These are phyloP conservation scores for Allantophomopsis cytisporea DNA, from an alignment of 2,329 filamentous ascomycete species.

Conservation along the genomic window DNA sequence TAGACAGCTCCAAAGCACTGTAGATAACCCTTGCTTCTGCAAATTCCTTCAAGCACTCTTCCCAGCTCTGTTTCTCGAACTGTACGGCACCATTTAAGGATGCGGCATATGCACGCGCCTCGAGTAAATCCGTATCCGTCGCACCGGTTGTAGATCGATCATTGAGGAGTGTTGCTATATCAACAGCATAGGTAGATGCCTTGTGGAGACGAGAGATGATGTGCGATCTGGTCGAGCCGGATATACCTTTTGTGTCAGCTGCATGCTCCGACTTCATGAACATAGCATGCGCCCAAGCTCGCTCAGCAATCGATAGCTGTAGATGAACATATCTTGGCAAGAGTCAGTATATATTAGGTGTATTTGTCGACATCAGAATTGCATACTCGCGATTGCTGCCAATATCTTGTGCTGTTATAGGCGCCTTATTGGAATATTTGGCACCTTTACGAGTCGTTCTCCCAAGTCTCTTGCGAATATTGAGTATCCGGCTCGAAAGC, in stretches of 20 bases:
- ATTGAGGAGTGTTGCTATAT: constrained; percentile 53
- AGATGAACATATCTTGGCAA: constrained; percentile 55
- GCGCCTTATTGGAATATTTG: constrained; percentile 64
- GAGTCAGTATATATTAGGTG: constrained; percentile 4
- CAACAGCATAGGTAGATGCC: constrained; percentile 55
- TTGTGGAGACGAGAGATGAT: constrained; percentile 81
- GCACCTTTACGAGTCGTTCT: constrained; percentile 73
- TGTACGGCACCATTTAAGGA: constrained; percentile 63
- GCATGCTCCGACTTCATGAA: constrained; percentile 77
- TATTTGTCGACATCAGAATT: neutral
- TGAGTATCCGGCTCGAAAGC: constrained; percentile 69
- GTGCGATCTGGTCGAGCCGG: constrained; percentile 69
- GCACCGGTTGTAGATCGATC: constrained; percentile 51
- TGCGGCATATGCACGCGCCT: constrained; percentile 73
- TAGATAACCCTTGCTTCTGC: constrained; percentile 74
- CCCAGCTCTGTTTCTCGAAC: constrained; percentile 85
- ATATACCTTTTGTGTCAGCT: constrained; percentile 66
- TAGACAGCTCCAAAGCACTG: constrained; percentile 52
- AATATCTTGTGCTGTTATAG: constrained; percentile 64
- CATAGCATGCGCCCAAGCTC: constrained; percentile 94
- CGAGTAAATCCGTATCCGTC: constrained; percentile 58
- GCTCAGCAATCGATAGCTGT: constrained; percentile 75
- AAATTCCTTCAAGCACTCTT: constrained; percentile 61
- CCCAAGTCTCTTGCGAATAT: constrained; percentile 72
- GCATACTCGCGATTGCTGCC: constrained; percentile 62